Base-by-base conservation (phyloP, 2,329 filamentous ascomycete genomes). In the Coniochaeta prunicola region DNA sequence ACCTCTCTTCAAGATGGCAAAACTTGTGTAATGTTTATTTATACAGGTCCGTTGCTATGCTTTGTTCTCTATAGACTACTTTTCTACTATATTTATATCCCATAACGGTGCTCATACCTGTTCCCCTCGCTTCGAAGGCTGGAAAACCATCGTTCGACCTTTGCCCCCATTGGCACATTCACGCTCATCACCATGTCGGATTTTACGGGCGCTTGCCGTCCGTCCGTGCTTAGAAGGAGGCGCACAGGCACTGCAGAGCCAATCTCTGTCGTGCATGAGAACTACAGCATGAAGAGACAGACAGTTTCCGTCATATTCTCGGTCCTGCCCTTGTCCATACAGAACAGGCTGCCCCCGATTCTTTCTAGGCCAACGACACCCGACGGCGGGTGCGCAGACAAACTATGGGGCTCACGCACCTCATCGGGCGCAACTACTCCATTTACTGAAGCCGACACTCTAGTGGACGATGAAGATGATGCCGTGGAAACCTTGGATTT, bases 281-380 rank as follows among this genome's bases (percentile, higher is more conserved):
- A 54, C n/a, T 19, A 21, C 19, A 36, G 30, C 53, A 54, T 54
- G 30, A 54, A 4, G 30, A 54, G 19, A 54, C 53, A 54, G 53
- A 36, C 30, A 17, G 30, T 57, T n/a, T 61, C 59, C 21, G 56
- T 58, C 15, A 57, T 63, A 42, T 53, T 53, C 33, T 59, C 53
- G 9, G 58, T 58, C 10, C 56, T 61, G 24, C 56, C 59, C 8
- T 40, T 53, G 7, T 54, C 56, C 54, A 63, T 71, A n/a, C 69
- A 73, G 53, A 71, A 68, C 28, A 60, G 63, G 40, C 59, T 64
- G 28, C 59, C 59, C 26, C 56, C 58, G n/a, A 17, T 50, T 3
- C 45, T 50, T 13, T 50, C 45, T 5, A 50, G 24, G 45, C 24
- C 45, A 26, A 50, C 45, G 24, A 50, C 45, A 50, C 26, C 45